Base-by-base conservation (phyloP, 2,329 filamentous ascomycete species). In the Ophiostoma fasciatum region DNA sequence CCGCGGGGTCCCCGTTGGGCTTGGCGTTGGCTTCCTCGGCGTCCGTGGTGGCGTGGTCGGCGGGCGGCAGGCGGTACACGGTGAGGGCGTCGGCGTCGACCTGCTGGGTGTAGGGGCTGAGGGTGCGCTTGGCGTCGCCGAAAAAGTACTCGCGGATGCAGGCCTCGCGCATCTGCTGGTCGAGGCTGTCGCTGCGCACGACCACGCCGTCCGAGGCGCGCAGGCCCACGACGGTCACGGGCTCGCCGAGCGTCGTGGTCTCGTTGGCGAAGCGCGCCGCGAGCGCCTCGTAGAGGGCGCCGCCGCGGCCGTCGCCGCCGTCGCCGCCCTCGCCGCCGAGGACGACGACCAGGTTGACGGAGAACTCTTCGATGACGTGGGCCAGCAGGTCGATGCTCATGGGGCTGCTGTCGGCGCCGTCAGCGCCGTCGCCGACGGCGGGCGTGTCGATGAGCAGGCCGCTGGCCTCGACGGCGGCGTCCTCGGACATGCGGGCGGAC, bases 81-180 rank as follows among this genome's bases (percentile, higher is more conserved):
- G 73, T 66, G 27, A 94, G 55, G 8, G 76, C 72, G 40, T 74
- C 67, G 51, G 85, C 90, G 43, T 84, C 78, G 5, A 93, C 73
- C 40, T 81, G 79, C 49, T 93, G 83, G 7, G 84, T 92, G 48
- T 87, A 81, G 0, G 90, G 90, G 31, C 82, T 90, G 3, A 98
- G 63, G 0, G 82, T 80, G 39, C 80, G 71, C 42, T 74, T 76
- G 2, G 69, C 59, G 43, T 82, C 79, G 9, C 90, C 90, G 52
- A 94, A 98, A 61, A 98, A 98, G 57, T 98, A 98, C 48, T 87
- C 79, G 46, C 81, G 79, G 35, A 94, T 85, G 34, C 81, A 71
- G 1, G 79, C 72, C 49, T 92, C 82, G 30, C 81, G 71, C 5
- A 73, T 60, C 13, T 74, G 67, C 48, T 82, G 80, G 65, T 87